Percentiles rank a stretch among this genome's conserved stretches.
These are phyloP conservation scores for Hirschfeldia incana DNA, from an alignment of 345 rosid genomes.

Conservation along the genomic window DNA sequence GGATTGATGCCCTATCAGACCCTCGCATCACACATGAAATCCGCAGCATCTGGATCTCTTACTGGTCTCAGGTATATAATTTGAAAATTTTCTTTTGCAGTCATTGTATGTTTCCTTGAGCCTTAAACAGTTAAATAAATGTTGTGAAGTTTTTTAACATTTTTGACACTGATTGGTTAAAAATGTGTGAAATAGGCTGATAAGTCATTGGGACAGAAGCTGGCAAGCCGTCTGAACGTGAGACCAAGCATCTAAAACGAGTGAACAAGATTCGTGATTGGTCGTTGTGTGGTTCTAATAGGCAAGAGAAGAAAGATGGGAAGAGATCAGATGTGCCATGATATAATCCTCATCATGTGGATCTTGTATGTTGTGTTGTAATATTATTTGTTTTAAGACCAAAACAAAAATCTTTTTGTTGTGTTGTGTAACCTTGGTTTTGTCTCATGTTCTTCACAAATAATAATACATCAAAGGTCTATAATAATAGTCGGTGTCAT, in stretches of 20 bases:
- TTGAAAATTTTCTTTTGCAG: background rate
- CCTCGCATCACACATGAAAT: constrained; percentile 80
- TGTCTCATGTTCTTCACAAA: constrained; percentile 31
- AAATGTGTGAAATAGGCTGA: constrained; percentile 40
- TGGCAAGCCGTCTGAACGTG: constrained; percentile 42
- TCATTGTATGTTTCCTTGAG: background rate
- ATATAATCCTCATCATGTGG: constrained; percentile 30
- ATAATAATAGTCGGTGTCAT: background rate
- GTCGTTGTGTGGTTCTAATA: constrained; percentile 34
- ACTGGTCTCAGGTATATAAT: constrained; percentile 68
- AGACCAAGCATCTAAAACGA: constrained; percentile 39
- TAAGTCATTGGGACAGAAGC: constrained; percentile 45
- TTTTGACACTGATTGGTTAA: background rate
- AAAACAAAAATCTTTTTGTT: background rate
- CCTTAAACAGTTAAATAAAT: background rate
- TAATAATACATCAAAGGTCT: constrained; percentile 30
- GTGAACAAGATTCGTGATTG: constrained; percentile 32
- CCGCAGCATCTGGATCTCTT: constrained; percentile 79
- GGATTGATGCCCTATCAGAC: constrained; percentile 74
- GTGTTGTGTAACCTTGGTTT: constrained; percentile 30
- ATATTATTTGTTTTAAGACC: constrained; percentile 26
- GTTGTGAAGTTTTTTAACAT: background rate
- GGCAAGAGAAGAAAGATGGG: constrained; percentile 16
- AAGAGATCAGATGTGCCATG: constrained; percentile 22
- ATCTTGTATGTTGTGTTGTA: constrained; percentile 36